Base-by-base conservation (phyloP, 2,329 filamentous ascomycete genomes). In the Harringtonia aguacate region DNA sequence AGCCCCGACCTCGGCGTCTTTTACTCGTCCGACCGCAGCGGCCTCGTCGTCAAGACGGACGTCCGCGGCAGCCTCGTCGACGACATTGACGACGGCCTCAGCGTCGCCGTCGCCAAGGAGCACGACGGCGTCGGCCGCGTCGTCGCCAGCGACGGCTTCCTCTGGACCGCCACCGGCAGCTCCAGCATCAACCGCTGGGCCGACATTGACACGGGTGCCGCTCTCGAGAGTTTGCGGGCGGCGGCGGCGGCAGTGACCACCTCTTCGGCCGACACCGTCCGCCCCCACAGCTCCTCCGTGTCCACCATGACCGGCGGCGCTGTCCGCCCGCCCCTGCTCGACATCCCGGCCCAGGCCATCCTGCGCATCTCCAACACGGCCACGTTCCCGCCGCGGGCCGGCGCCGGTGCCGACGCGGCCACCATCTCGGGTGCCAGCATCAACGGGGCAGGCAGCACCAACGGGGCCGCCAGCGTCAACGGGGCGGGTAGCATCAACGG, bases 11-110 rank as follows among this genome's bases (percentile, higher is more conserved):
- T 98, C 4, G 82, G 83, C 10, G 77, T 95, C 27, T 97, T 98
- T 62, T 97, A 97, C 66, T 97, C 90, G 45, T 86, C 84, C 53
- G 92, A 98, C 63, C 81, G 90, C 41, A 89, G 87, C 1, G 92
- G 92, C 3, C 65, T 95, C 48, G 82, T 98, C n/a, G 90, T 88
- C 44, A 98, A 97, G 70, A 97, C 90, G 1, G 92, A 98, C 59
- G 83, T 90, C 22, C 77, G 89, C 51, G 75, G 75, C 34, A 34
- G 41, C 28, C 41, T 43, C 28, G 34, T 43, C 28, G 34, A 43
- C 29, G 44, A 45, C 38, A 74, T 90, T 62, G 89, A 95, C 55
- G 85, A 95, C 55, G 92, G 90, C 1, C 67, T 95, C 8, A 95
- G 86, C 14, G 72, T 97, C 14, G 90, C 90, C n/a, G 72, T 95